Conservation (phyloP, 23 red algal species). For the Gracilaria domingensis region DNA sequence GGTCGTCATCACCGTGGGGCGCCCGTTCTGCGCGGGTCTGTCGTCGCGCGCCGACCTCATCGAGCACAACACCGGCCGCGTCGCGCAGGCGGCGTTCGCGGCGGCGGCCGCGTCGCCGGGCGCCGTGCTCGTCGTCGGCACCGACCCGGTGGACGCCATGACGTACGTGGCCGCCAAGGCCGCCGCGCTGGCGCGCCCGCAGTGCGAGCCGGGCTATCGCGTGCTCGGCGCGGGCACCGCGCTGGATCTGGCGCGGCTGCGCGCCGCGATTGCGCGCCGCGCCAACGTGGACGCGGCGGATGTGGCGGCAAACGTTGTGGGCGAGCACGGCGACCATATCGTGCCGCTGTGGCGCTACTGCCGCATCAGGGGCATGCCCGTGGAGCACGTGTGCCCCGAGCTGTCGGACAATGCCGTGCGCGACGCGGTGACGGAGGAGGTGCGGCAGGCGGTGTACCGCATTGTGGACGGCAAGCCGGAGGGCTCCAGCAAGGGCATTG, state of each 20-base stretch:
- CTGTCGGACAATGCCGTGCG: neutral
- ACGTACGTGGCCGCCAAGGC: constrained; percentile 45
- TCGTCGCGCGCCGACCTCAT: constrained; percentile 11
- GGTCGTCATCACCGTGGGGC: constrained; percentile 24
- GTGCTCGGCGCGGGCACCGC: constrained; percentile 30
- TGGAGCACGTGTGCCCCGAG: neutral
- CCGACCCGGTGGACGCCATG: constrained; percentile 42
- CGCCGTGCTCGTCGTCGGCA: constrained; percentile 17
- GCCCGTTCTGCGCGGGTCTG: neutral
- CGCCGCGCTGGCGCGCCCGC: constrained; percentile 7
- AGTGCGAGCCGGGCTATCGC: neutral
- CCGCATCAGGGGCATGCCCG: constrained; percentile 2
- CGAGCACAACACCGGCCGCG: constrained; percentile 34
- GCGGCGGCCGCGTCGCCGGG: constrained; percentile 26
- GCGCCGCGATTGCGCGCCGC: constrained; percentile 24
- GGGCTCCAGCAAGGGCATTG: constrained; percentile 4
- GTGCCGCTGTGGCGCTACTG: constrained; percentile 46
- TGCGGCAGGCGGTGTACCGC: neutral
- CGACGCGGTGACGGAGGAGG: neutral
- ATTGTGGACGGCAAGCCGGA: constrained; percentile 22
- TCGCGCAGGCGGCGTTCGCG: constrained; percentile 26
- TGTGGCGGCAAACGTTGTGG: constrained; percentile 26
- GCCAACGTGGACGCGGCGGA: constrained; percentile 9
- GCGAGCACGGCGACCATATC: constrained; percentile 26
- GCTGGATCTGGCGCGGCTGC: constrained; percentile 40